Conservation (phyloP, 2,329 filamentous ascomycete species). For the Sporothrix euskadiensis region DNA sequence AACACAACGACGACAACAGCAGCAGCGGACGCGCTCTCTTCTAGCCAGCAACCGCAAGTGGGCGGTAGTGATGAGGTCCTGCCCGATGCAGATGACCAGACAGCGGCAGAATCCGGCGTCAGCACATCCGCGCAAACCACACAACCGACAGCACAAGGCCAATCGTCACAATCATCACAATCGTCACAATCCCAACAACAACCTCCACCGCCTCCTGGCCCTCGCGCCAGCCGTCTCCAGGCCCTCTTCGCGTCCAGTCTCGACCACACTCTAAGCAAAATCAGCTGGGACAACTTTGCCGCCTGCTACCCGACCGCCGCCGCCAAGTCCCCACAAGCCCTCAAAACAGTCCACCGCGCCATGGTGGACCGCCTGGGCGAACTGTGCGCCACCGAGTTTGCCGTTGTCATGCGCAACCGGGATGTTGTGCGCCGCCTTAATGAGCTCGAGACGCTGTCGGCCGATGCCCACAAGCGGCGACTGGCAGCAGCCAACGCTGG, state of each 20-base stretch:
- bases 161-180: not conserved
- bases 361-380: conserved; percentile 58
- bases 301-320: conserved; percentile 64
- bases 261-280: conserved; percentile 54
- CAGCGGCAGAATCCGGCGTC: not conserved
- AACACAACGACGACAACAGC: not conserved
- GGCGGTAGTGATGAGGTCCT: conserved; percentile 20
- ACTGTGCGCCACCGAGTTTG: conserved; percentile 61
- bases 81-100: conserved; percentile 14
- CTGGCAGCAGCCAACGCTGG: conserved; percentile 36
- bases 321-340: conserved; percentile 49
- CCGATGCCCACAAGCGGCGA: conserved; percentile 49
- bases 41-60: not conserved
- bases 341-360: conserved; percentile 57
- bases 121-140: not conserved
- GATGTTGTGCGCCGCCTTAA: conserved; percentile 60
- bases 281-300: conserved; percentile 59
- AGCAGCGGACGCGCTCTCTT: not conserved
- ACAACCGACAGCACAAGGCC: conserved; percentile 5
- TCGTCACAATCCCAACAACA: conserved; percentile 33
- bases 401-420: conserved; percentile 52
- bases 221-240: conserved; percentile 57
- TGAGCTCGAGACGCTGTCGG: conserved; percentile 57
- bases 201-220: conserved; percentile 48
- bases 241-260: conserved; percentile 56